These are phyloP conservation scores for Monilinia vaccinii-corymbosi DNA, from an alignment of 2,329 filamentous ascomycete genomes.

Conservation along the genomic window DNA sequence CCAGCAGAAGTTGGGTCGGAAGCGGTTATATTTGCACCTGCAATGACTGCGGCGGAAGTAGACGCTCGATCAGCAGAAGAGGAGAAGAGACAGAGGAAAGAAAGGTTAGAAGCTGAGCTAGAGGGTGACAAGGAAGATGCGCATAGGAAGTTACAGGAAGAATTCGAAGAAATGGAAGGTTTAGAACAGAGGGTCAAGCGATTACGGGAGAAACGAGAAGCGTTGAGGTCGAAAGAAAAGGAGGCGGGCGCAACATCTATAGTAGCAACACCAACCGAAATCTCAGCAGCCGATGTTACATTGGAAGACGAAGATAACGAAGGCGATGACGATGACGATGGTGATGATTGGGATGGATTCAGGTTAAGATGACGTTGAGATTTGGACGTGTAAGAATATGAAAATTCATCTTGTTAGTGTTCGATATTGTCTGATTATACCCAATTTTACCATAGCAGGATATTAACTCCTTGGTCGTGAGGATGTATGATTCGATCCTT, in stretches of 20 bases:
- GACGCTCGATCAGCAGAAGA: conserved; percentile 44
- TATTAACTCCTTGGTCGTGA: not conserved
- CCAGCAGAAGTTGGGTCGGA: conserved; percentile 30
- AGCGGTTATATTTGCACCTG: conserved; percentile 60
- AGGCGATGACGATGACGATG: conserved; percentile 4
- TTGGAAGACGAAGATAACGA: conserved; percentile 13
- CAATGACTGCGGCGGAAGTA: conserved; percentile 54
- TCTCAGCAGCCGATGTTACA: not conserved
- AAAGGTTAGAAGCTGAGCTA: conserved; percentile 44
- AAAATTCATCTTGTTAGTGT: not conserved
- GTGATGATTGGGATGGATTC: conserved; percentile 17
- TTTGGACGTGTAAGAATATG: not conserved
- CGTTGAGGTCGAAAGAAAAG: conserved; percentile 39
- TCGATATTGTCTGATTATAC: not conserved
- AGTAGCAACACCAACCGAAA: not conserved
- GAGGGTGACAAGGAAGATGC: conserved; percentile 70
- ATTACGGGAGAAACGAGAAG: conserved; percentile 63
- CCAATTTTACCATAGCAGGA: not conserved
- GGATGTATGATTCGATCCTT: not conserved
- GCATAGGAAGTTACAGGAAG: conserved; percentile 60
- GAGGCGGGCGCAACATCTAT: not conserved
- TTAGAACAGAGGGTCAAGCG: conserved; percentile 62
- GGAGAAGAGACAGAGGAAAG: conserved; percentile 39
- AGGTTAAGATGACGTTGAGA: conserved; percentile 4
- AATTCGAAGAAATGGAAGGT: conserved; percentile 77